Evolutionary conservation across 768 basidiomycete species (phyloP), one percentile per base, ranked within the genome.

Genomic region (Termitomyces sp.): DNA sequence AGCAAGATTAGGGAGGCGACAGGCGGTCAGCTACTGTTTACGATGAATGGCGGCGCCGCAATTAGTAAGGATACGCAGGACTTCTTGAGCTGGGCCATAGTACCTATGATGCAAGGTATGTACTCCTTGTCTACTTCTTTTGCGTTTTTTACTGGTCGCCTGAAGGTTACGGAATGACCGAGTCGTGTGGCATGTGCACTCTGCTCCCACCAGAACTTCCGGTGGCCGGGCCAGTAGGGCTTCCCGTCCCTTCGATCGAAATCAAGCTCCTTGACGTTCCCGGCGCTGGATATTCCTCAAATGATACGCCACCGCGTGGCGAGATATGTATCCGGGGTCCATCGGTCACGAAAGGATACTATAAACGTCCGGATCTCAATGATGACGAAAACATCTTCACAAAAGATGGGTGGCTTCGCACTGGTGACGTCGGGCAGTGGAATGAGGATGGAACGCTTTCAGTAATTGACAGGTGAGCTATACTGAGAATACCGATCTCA

Each of bases 381-480:
- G 72, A 77, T 21, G 96, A 98, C 71, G 80, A 84, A 63, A 75
- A 64, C 15, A 83, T 93, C 65, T 95, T 96, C 70, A 90, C 92
- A 3, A 79, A 81, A 57, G 94, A 96, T 61, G 95, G 94, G 2
- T 98, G 93, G 92, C 71, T 98, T 67, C 80, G 90, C 64, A 98
- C 95, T 0, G 96, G 96, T 12, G 96, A 98, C 67, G 79, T 98
- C 41, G 96, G 93, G 0, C 90, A 90, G 68, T 98, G 93, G 92
- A 96, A 97, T 68, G 63, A 79, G 21, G 91, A 98, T 65, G 96
- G 96, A 17, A 96, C 95, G 3, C 70, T 99, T 34, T 81, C 77
- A 7, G 69, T 98, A 60, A 89, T 98, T 65, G 96, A 98, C 68
- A 82, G 93, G 85, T 90, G 66, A 54, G 81, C 67, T 7, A 5